These are phyloP conservation scores for Beauveria sp. DNA, from an alignment of 2,329 filamentous ascomycete species.

Conservation along the genomic window DNA sequence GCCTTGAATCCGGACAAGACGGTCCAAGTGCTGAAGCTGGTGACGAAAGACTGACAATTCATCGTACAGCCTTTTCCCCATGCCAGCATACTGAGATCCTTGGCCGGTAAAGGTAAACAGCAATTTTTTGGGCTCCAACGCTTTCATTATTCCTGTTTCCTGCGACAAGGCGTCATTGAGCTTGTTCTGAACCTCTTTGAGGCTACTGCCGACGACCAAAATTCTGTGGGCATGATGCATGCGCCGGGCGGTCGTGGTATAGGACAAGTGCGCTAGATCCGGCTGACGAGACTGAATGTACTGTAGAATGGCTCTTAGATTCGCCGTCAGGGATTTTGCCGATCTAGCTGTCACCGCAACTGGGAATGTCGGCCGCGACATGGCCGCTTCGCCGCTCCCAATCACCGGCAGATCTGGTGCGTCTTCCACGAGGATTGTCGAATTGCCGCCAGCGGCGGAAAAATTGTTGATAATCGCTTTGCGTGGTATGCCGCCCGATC, in stretches of 20 bases:
- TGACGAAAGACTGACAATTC: not conserved
- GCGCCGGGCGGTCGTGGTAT: conserved; percentile 57
- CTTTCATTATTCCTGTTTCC: not conserved
- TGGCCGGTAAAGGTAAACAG: conserved; percentile 51
- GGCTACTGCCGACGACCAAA: conserved; percentile 20
- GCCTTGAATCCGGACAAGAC: not conserved
- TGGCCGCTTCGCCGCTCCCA: not conserved
- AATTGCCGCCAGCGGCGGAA: conserved; percentile 65
- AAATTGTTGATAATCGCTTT: conserved; percentile 53
- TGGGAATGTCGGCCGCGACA: conserved; percentile 21
- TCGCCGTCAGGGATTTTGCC: not conserved
- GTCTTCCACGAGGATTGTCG: conserved; percentile 55
- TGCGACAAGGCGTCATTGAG: not conserved
- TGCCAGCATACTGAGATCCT: conserved; percentile 42
- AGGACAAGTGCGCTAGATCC: conserved; percentile 27
- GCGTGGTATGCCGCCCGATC: not conserved
- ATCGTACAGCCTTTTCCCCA: not conserved
- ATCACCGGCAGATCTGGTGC: conserved; percentile 19
- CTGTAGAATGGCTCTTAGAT: not conserved
- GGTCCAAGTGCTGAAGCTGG: not conserved
- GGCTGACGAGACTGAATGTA: not conserved
- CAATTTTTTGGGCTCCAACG: not conserved
- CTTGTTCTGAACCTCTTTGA: not conserved
- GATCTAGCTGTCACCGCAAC: not conserved
- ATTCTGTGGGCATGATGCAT: conserved; percentile 48